Percentiles rank a stretch among this genome's conserved stretches.
These are phyloP conservation scores for Pyrenochaeta sp. DNA, from an alignment of 2,329 filamentous ascomycete species.

Conservation along the genomic window DNA sequence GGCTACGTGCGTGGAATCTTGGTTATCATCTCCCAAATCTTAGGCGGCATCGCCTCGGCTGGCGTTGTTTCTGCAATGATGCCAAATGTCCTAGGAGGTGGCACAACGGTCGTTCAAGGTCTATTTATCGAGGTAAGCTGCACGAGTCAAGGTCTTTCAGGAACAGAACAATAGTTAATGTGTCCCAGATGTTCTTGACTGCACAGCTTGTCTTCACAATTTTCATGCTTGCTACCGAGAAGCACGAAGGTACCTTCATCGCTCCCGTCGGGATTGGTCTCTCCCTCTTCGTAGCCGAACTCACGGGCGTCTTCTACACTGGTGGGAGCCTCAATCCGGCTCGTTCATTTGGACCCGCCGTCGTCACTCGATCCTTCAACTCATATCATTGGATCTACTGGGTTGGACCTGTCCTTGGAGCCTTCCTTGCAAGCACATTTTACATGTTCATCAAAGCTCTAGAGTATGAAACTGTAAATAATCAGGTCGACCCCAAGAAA, in stretches of 20 bases:
- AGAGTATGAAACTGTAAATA: slow-evolving; percentile 54
- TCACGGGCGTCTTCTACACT: slow-evolving; percentile 57
- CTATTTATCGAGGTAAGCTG: slow-evolving; percentile 14
- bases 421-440: slow-evolving; percentile 47
- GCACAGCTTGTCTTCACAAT: slow-evolving; percentile 52
- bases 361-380: slow-evolving; percentile 48
- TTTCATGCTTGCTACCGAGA: slow-evolving; percentile 74
- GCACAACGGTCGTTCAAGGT: slow-evolving; percentile 50
- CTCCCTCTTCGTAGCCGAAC: slow-evolving; percentile 70
- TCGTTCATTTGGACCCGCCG: slow-evolving; percentile 52
- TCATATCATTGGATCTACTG: slow-evolving; percentile 56
- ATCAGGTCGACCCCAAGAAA: slow-evolving; percentile 35
- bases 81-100: slow-evolving; percentile 50
- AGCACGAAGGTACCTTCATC: slow-evolving; percentile 75
- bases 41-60: slow-evolving; percentile 54
- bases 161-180: slow-evolving; percentile 8
- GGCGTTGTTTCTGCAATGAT: slow-evolving; percentile 54
- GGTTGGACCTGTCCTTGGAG: slow-evolving; percentile 48
- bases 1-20: slow-evolving; percentile 37
- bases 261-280: slow-evolving; percentile 77
- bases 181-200: slow-evolving; percentile 51
- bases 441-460: slow-evolving; percentile 52
- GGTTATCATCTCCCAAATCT: slow-evolving; percentile 46
- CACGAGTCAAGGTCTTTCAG: slow-evolving; percentile 41
- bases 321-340: slow-evolving; percentile 55